A percentile compares a stretch with the other conserved stretches of the same genome.
phyloP scores from a whole-genome alignment of 169 alveolate genomes.

The Plasmodium yoelii region DNA sequence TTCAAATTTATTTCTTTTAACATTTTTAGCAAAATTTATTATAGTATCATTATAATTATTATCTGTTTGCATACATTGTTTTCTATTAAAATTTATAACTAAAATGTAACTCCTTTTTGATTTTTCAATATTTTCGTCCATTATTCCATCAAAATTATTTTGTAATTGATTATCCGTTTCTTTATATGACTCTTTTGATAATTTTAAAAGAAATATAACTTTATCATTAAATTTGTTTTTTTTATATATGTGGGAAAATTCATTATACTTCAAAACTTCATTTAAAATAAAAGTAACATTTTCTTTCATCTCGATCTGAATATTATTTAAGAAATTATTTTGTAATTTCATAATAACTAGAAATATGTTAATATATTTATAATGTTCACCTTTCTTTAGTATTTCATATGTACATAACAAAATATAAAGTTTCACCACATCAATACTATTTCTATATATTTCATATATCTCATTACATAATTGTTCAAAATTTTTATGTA shows the following conservation, averaged over 20 bases:
- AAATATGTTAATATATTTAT: conserved; percentile 55
- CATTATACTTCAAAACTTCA: conserved; percentile 37
- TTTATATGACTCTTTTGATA: neutral
- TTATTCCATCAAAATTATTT: neutral
- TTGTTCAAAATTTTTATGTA: conserved; percentile 10
- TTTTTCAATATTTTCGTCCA: conserved; percentile 9
- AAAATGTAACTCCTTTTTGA: conserved; percentile 13
- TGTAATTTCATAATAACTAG: conserved; percentile 31
- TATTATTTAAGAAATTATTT: conserved; percentile 36
- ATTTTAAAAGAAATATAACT: conserved; percentile 28
- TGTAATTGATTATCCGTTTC: neutral
- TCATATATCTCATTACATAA: conserved; percentile 48
- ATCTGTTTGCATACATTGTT: too few relatives aligned
- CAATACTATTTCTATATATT: conserved; percentile 23
- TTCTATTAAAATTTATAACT: conserved; percentile 13
- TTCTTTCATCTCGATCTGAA: conserved; percentile 14
- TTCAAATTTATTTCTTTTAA: conserved; percentile 12
- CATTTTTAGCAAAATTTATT: neutral
- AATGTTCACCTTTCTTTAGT: conserved; percentile 34
- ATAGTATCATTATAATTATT: conserved; percentile 8
- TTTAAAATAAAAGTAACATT: conserved; percentile 35
- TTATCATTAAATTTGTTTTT: conserved; percentile 25
- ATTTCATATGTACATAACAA: conserved; percentile 52
- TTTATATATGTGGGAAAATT: conserved; percentile 30
- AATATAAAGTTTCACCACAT: conserved; percentile 18